Conservation (phyloP, 768 basidiomycete species). For the Kwoniella shandongensis region DNA sequence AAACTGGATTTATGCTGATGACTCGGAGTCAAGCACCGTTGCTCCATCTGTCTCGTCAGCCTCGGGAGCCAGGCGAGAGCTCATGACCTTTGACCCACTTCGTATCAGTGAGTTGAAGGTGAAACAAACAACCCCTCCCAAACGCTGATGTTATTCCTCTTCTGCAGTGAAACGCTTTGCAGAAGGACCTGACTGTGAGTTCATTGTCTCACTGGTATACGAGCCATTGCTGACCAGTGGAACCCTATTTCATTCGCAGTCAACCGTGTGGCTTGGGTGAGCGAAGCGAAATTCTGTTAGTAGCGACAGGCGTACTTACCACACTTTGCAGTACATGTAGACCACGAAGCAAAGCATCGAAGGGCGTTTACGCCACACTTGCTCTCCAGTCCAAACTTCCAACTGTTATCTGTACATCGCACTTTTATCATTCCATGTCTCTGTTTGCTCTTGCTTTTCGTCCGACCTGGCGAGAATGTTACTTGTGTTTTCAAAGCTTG, state of each 20-base stretch:
- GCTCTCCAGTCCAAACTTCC: too few relatives aligned
- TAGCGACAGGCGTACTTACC: neutral
- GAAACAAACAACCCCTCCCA: too few relatives aligned
- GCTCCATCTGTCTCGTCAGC: conserved; percentile 11
- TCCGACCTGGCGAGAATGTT: too few relatives aligned
- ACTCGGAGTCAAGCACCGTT: conserved; percentile 15
- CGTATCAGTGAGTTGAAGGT: conserved; percentile 15
- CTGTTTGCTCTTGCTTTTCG: too few relatives aligned
- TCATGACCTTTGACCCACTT: conserved; percentile 28
- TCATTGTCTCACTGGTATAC: too few relatives aligned
- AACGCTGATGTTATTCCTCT: conserved; percentile 6
- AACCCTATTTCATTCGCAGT: conserved; percentile 8
- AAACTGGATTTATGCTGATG: conserved; percentile 21
- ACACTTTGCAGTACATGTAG: conserved; percentile 22
- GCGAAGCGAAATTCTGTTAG: neutral
- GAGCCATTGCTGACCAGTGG: neutral
- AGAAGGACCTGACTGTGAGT: conserved; percentile 13
- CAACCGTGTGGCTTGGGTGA: conserved; percentile 32
- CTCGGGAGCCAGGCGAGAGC: conserved; percentile 2
- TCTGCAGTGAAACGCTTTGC: conserved; percentile 35
- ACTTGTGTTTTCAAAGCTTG: too few relatives aligned
- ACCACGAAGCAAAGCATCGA: neutral
- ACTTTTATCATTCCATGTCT: too few relatives aligned
- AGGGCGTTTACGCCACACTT: too few relatives aligned
- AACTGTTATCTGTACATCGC: too few relatives aligned